phyloP scores from a whole-genome alignment of 495 filamentous ascomycete species.

The Elaphomyces granulatus region DNA sequence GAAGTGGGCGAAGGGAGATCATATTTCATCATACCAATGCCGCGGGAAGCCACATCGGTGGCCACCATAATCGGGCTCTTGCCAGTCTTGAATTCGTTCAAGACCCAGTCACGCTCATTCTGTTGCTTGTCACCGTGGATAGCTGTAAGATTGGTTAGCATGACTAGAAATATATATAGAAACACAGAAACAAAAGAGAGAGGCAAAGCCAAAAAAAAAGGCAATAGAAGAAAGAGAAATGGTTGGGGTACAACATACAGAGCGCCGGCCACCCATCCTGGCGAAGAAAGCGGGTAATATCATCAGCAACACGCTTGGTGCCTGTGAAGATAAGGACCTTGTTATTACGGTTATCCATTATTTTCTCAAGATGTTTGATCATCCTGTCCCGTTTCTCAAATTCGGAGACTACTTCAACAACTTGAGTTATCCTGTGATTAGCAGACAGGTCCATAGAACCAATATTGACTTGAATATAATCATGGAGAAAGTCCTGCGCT shows the following conservation, averaged over 20 bases:
- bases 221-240: background rate
- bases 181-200: background rate
- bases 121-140: conserved; percentile 99
- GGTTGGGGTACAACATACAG: conserved; percentile 44
- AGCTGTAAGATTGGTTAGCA: conserved; percentile 45
- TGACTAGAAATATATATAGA: background rate
- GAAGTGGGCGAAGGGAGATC: conserved; percentile 26
- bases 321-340: conserved; percentile 94
- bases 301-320: conserved; percentile 96
- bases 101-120: conserved; percentile 98
- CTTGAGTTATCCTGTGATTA: conserved; percentile 96
- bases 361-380: conserved; percentile 94
- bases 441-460: conserved; percentile 93
- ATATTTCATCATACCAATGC: conserved; percentile 84
- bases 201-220: too few relatives aligned
- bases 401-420: conserved; percentile 89
- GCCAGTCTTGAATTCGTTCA: conserved; percentile 98
- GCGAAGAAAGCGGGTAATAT: conserved; percentile 95
- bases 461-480: conserved; percentile 99
- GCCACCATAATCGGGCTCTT: conserved; percentile 81
- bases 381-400: conserved; percentile 96
- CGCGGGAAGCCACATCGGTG: conserved; percentile 91
- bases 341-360: conserved; percentile 91
- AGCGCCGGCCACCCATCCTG: conserved; percentile 98
- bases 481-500: conserved; percentile 84